Base-by-base conservation (phyloP, 192 early-diverging fungal species). In the Chytriomyces sp. region DNA sequence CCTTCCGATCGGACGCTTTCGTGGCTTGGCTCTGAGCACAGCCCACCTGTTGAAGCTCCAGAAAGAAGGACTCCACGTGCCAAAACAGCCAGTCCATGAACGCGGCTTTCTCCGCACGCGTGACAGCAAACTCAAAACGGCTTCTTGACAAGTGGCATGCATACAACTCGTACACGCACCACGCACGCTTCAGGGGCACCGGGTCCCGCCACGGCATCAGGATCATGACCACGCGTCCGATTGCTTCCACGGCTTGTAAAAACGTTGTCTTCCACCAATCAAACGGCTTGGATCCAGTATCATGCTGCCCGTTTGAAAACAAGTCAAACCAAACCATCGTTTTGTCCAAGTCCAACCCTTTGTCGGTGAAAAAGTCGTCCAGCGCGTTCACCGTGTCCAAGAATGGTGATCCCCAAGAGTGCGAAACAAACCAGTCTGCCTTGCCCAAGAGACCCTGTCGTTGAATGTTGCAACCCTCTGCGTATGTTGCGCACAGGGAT, bases 101-200 rank as follows among this genome's bases (percentile, higher is more conserved):
- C 13, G 13, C 11, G 10, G 63, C 57, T 50, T n/a, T 11, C 43
- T 72, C 50, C 16, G 13, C 50, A n/a, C 18, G 11, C 24, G 50
- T 59, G n/a, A 60, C 24, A 43, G 70, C 70, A 72, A 72, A 11
- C 0, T 77, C 18, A 62, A 80, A 80, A 9, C 26, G 9, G 28
- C 24, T 45, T 9, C 64, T 24, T 2, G 77, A 3, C 13, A 16
- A 8, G 7, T 47, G 9, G 50, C 79, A 79, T 9, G 62, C 63
- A 3, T 48, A 81, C 45, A 80, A 7, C 28, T 80, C 79, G 23
- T 72, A 81, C 45, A 80, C 77, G 57, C 79, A 80, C 79, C 79
- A 80, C 0, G 67, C 78, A 2, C 79, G 8, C n/a, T 28, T 48
- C 47, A 80, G 45, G 18, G 77, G 45, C 20, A 66, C 45, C 24